Conservation (phyloP, 805 yeast genomes). For the Geotrichum ghanense region DNA sequence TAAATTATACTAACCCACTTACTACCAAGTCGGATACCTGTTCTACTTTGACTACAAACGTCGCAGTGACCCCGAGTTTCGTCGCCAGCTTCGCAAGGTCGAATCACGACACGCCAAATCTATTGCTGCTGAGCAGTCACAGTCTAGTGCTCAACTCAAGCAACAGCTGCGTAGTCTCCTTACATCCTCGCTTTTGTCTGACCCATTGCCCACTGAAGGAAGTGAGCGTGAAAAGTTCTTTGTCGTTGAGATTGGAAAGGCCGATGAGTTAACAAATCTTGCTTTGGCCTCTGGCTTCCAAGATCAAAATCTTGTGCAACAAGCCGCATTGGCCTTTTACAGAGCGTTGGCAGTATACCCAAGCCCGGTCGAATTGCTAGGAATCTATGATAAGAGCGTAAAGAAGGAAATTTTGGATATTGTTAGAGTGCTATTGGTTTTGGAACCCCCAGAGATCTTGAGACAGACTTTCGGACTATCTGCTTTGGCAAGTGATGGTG, state of each 20-base stretch:
- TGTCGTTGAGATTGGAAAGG: constrained; percentile 71
- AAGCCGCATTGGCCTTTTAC: constrained; percentile 85
- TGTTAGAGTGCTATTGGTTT: constrained; percentile 79
- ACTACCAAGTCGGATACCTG: constrained; percentile 40
- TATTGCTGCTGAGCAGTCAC: constrained; percentile 47
- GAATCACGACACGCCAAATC: constrained; percentile 49
- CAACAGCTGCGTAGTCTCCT: constrained; percentile 51
- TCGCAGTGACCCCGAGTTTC: constrained; percentile 71
- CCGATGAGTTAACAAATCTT: constrained; percentile 62
- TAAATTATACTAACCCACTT: background rate
- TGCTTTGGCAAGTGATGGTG: constrained; percentile 6
- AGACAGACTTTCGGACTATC: constrained; percentile 28
- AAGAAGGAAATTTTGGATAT: constrained; percentile 74
- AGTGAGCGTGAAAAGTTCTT: constrained; percentile 65
- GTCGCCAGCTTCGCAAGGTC: constrained; percentile 58
- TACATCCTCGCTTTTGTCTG: constrained; percentile 47
- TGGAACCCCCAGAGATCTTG: constrained; percentile 74
- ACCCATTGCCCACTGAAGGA: constrained; percentile 67
- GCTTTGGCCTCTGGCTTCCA: constrained; percentile 22
- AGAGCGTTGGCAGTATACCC: constrained; percentile 91
- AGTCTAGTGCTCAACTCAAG: constrained; percentile 27
- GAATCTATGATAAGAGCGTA: constrained; percentile 79
- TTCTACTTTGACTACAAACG: constrained; percentile 87
- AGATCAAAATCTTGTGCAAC: constrained; percentile 46
- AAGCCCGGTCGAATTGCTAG: constrained; percentile 83